phyloP scores from a whole-genome alignment of 2,329 filamentous ascomycete species.

The Conoideocrella luteorostrata region DNA sequence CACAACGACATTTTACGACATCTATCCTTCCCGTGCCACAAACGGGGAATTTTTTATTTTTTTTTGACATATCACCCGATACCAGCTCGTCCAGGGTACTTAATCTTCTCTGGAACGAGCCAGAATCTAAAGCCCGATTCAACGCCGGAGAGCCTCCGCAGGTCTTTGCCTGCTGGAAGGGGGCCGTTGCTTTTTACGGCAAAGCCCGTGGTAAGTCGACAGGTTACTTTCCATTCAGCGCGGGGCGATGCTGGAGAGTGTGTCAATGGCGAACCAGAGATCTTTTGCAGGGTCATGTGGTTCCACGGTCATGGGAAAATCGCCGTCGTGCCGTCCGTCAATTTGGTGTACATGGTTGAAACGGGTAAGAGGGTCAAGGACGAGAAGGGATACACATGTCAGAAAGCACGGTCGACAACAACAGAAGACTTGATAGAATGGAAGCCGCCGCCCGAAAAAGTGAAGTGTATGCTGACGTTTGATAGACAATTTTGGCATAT shows the following conservation, averaged over 20 bases:
- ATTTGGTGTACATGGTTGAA: conserved; percentile 46
- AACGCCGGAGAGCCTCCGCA: conserved; percentile 40
- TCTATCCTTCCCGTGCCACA: conserved; percentile 48
- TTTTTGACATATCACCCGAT: conserved; percentile 46
- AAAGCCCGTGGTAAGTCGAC: conserved; percentile 35
- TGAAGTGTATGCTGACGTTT: conserved; percentile 42
- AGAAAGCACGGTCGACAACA: conserved; percentile 34
- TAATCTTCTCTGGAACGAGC: conserved; percentile 48
- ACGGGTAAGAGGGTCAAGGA: conserved; percentile 29
- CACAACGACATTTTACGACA: conserved; percentile 47
- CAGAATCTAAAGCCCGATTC: conserved; percentile 26
- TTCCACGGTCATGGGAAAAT: conserved; percentile 41
- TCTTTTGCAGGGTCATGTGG: conserved; percentile 55
- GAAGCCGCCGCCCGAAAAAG: conserved; percentile 35
- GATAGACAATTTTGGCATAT: conserved; percentile 34
- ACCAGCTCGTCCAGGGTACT: conserved; percentile 41
- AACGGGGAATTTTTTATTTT: conserved; percentile 46
- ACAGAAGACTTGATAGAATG: conserved; percentile 31
- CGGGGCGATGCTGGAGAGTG: conserved; percentile 35
- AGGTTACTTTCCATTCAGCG: conserved; percentile 20
- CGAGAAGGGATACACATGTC: neutral
- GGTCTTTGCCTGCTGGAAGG: conserved; percentile 57
- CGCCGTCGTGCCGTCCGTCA: conserved; percentile 48
- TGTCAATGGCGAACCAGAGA: conserved; percentile 45
- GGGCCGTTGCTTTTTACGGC: conserved; percentile 43